Evolutionary conservation across 306 rosid genomes (phyloP), one percentile per base, ranked within the genome.

Genomic region (Vicia sativa): DNA sequence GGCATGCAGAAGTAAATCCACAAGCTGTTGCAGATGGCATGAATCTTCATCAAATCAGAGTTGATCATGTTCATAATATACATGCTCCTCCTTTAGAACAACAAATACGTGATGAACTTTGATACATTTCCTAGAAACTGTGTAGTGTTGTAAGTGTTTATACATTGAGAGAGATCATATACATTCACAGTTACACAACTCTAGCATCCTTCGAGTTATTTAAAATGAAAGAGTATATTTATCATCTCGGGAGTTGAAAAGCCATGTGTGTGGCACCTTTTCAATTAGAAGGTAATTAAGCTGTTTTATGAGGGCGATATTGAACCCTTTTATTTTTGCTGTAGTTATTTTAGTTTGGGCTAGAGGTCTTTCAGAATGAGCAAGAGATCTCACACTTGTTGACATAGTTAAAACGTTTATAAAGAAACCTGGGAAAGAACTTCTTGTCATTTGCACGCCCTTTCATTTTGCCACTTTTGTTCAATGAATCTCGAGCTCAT

Each of bases 91-190:
- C 87, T 68, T 62, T 82, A 45, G 81, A 87, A 28, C 75, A 76
- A 79, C 63, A 48, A 25, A 75, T 86, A 80, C 88, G 75, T 65
- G 96, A 93, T 75, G 97, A 90, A 76, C 85, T 88, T 15, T 83
- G 84, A 87, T 57, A 14, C 49, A 58, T 43, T 65, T 41, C 21
- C 15, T 59, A 65, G 43, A 69, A 41, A 35, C 43, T 28, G 4
- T 9, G 35, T 19, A 11, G 7, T 49, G 44, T 46, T 73, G 35
- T 68, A 16, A 2, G 9, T 11, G 35, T 7, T 49, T 63, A 43
- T 44, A 16, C 25, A 42, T 44, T 1, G 13, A 64, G 71, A 73
- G 29, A 53, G 11, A 63, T 52, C 53, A 16, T 39, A 15, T 49
- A 50, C n/a, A n/a, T n/a, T n/a, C n/a, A n/a, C n/a, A n/a, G n/a